Evolutionary conservation across 2,329 filamentous ascomycete genomes (phyloP).

Genomic region (Neurospora sp.): DNA sequence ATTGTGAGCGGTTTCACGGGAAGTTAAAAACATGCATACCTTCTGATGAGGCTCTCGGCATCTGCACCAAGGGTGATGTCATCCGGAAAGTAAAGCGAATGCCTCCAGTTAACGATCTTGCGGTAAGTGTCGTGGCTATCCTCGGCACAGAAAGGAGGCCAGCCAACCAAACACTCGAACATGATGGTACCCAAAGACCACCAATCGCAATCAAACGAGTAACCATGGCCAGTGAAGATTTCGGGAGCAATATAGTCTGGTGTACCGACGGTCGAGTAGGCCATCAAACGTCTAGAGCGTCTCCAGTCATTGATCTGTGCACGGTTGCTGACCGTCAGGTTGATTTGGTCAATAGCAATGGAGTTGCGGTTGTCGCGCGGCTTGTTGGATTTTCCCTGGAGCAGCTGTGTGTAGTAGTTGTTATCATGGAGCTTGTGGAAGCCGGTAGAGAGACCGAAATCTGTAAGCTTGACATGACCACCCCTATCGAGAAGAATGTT

Average conservation of each 20-base stretch:
- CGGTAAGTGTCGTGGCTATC: constrained; percentile 96
- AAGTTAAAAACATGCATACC: constrained; percentile 42
- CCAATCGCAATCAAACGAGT: constrained; percentile 97
- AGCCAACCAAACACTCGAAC: constrained; percentile 98
- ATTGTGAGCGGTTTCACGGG: not conserved
- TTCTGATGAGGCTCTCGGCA: constrained; percentile 85
- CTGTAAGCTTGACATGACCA: constrained; percentile 95
- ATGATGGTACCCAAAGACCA: constrained; percentile 98
- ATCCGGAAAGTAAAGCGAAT: constrained; percentile 91
- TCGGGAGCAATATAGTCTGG: constrained; percentile 98
- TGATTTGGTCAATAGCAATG: constrained; percentile 94
- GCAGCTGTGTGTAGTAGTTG: constrained; percentile 93
- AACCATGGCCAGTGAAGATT: constrained; percentile 94
- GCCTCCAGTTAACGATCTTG: constrained; percentile 98
- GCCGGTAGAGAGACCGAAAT: constrained; percentile 94
- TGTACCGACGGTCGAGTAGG: constrained; percentile 95
- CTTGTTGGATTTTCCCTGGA: constrained; percentile 67
- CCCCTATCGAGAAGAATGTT: constrained; percentile 94
- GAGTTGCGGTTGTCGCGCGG: constrained; percentile 81
- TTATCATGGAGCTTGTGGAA: constrained; percentile 98
- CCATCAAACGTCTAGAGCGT: constrained; percentile 88
- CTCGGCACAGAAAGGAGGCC: constrained; percentile 98
- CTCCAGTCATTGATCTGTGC: constrained; percentile 98
- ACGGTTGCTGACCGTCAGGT: constrained; percentile 94
- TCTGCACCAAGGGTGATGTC: constrained; percentile 83